Base-by-base conservation (phyloP, 495 filamentous ascomycete genomes). In the Podospora conica region DNA sequence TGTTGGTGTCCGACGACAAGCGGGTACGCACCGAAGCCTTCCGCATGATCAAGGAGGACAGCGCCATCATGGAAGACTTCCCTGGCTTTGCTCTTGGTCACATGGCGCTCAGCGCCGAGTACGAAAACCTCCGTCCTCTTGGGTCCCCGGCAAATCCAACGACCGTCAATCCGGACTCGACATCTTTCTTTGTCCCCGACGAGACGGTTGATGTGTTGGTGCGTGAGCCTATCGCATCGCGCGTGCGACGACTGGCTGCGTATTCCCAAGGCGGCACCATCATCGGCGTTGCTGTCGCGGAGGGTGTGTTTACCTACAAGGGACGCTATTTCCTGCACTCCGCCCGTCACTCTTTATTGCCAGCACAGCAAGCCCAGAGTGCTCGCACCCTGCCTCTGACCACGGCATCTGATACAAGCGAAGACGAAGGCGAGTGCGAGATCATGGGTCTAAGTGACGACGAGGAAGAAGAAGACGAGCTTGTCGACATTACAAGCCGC, bases 1-100 rank as follows among this genome's bases (percentile, higher is more conserved):
- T 68, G 66, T 48, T 68, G 24, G 61, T 64, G 11, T 68, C 66
- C 4, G 61, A 56, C 3, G 61, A 65, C 25, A 60, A 56, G 25
- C 2, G 22, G 20, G 57, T 31, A 1, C 21, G 66, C 6, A 53
- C 11, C 2, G 66, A 68, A 10, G 61, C 66, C 9, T 68, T 61
- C 40, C 23, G 48, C 5, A 11, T 58, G 40, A 65, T 68, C 27
- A 68, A 68, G 20, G n/a, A 68, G 20, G n/a, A 61, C 9, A 68
- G 66, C 58, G 58, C 23, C 25, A 65, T 68, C 21, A 23, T 68
- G 29, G 7, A 64, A 3, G 57, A 56, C n/a, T 65, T 53, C 40
- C 61, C 56, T 12, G 66, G 61, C 8, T 68, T 68, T 15, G 62
- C 6, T 18, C 61, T 68, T 53, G 66, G 56, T 10, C 12, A 68